These are phyloP conservation scores for Hibiscus tridactylites DNA, from an alignment of 345 rosid genomes.

Conservation along the genomic window DNA sequence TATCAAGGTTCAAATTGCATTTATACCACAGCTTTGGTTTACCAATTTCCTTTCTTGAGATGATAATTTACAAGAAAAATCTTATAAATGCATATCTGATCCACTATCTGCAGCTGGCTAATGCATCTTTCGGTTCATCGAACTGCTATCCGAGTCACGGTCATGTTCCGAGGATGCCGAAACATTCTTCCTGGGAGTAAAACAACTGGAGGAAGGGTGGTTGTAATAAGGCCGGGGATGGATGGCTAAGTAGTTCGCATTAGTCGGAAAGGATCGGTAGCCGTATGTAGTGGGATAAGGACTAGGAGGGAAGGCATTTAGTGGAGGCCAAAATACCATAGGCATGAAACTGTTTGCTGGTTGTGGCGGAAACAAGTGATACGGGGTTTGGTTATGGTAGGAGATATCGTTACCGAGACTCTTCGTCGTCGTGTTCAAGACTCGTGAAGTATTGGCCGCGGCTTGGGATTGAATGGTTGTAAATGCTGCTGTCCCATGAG, in stretches of 20 bases:
- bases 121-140: conserved; percentile 24
- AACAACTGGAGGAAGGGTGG: conserved; percentile 16
- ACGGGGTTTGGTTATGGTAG: conserved; percentile 25
- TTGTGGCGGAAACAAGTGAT: conserved; percentile 28
- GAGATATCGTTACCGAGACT: conserved; percentile 12
- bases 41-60: too few species aligned
- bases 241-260: conserved; percentile 25
- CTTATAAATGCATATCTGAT: neutral
- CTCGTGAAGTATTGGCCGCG: neutral
- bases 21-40: too few species aligned
- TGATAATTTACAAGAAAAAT: too few species aligned
- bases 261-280: conserved; percentile 23
- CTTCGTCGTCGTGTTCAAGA: conserved; percentile 11
- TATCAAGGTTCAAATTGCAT: neutral
- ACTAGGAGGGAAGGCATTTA: conserved; percentile 23
- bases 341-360: conserved; percentile 39
- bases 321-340: conserved; percentile 45
- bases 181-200: conserved; percentile 18
- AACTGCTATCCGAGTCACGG: conserved; percentile 28
- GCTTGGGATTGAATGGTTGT: conserved; percentile 19
- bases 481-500: conserved; percentile 22
- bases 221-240: conserved; percentile 26
- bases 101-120: conserved; percentile 11
- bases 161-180: conserved; percentile 21
- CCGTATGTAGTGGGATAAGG: conserved; percentile 29